Conservation (phyloP, 1,139 yeast species). For the Yamadazyma sp. region DNA sequence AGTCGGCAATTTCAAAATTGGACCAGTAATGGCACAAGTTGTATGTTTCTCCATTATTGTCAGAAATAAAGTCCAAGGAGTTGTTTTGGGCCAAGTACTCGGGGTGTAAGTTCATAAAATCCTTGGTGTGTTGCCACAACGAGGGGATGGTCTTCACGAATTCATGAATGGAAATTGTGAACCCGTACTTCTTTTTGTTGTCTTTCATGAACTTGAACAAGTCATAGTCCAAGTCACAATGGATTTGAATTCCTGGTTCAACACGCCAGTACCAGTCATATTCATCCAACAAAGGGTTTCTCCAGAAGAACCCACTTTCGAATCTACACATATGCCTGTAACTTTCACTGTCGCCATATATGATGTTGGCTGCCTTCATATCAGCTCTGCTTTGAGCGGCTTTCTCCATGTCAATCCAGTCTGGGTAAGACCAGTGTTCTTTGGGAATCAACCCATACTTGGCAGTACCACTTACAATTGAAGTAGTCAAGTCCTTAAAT, state of each 20-base stretch:
- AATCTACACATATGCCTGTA: slow-evolving; percentile 81
- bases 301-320: slow-evolving; percentile 66
- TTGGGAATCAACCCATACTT: slow-evolving; percentile 60
- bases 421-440: slow-evolving; percentile 74
- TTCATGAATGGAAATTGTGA: slow-evolving; percentile 65
- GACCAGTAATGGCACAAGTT: slow-evolving; percentile 93
- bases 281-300: slow-evolving; percentile 50
- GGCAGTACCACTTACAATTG: slow-evolving; percentile 59
- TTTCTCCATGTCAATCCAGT: slow-evolving; percentile 59
- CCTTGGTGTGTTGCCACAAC: slow-evolving; percentile 55
- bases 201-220: slow-evolving; percentile 62
- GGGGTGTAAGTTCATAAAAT: slow-evolving; percentile 48
- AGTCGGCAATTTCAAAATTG: slow-evolving; percentile 80
- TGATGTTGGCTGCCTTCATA: slow-evolving; percentile 50
- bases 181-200: slow-evolving; percentile 61
- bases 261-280: slow-evolving; percentile 75
- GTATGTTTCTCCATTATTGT: slow-evolving; percentile 65
- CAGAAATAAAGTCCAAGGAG: slow-evolving; percentile 50
- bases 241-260: slow-evolving; percentile 62
- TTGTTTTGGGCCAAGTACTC: slow-evolving; percentile 47
- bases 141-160: slow-evolving; percentile 57
- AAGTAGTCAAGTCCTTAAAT: slow-evolving; percentile 48
- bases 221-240: slow-evolving; percentile 66
- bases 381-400: slow-evolving; percentile 50
- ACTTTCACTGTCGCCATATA: slow-evolving; percentile 62